Evolutionary conservation across 805 yeast species (phyloP), one percentile per base, ranked within the genome.

Genomic region (Maudiozyma turicensis): DNA sequence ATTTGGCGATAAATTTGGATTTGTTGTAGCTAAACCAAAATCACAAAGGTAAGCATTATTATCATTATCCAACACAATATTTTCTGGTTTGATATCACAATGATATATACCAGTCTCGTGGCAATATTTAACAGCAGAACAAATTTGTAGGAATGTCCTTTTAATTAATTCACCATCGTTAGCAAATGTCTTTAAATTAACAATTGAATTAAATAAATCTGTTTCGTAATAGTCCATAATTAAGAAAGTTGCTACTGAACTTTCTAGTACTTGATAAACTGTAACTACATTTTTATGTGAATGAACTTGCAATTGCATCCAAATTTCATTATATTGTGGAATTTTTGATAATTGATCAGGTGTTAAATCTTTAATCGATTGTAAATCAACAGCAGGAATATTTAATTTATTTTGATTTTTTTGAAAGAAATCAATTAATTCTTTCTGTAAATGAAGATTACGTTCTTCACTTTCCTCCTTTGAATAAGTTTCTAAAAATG

Each of bases 11-110:
- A 84, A 75, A 50, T 63, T 68, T 41, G 72, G 68, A 8, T 76
- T 73, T 47, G 78, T 76, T 51, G 93, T 78, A 15, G 97, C 89
- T 28, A 91, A 72, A 3, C 98, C 98, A 67, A 93, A 91, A 69
- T 91, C 99, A 38, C 95, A 66, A 10, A 91, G 52, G 84, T 72
- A 53, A 75, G 76, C 52, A 83, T 70, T 49, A 69, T 74, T 48
- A 74, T 65, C 49, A 80, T 87, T 58, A 76, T 72, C 60, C 67
- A 90, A 81, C 58, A 93, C 72, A 48, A 93, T 76, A 70, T 93
- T 93, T 66, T 93, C 98, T 6, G 99, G 99, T 70, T 93, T 93
- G 56, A 90, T 79, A 66, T 90, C 98, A 63, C 97, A 86, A 63
- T 90, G 98, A 64, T 83, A 91, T 34, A 91, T 80, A n/a, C 86